Base-by-base conservation (phyloP, 768 basidiomycete genomes). In the Baorangia bicolor region DNA sequence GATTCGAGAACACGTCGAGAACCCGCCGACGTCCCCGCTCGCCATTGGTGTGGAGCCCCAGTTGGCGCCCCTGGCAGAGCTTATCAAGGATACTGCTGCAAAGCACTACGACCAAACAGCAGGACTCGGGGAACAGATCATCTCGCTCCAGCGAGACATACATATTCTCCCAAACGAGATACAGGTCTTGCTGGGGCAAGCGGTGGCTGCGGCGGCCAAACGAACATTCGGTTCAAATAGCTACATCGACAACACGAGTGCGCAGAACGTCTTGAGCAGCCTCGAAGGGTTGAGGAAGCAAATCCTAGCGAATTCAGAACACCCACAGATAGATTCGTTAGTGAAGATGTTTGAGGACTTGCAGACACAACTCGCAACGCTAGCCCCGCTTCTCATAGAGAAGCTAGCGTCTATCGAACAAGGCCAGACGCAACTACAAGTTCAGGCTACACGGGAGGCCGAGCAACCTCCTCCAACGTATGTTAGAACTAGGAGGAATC, bases 291-390 rank as follows among this genome's bases (percentile, higher is more conserved):
- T 66, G 59, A 65, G 38, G 48, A 57, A 57, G 30, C 63, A 61
- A 30, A 38, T 57, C 7, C 41, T 44, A 16, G 44, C 49, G 18
- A 52, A 45, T n/a, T 55, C 56, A 20, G 55, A 55, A 41, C 31
- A 51, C 14, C 35, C 55, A 13, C 59, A 54, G 23, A 46, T 64
- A 37, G 60, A 69, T 18, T 57, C 55, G 6, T 61, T 78, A 7
- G 50, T 69, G 28, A 67, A 61, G 33, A 73, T 72, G 51, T 60
- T 82, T 37, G 76, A 75, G 28, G 77, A 70, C 16, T 66, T 82
- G 39, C 70, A 74, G 48, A 49, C 53, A 3, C 75, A 74, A n/a
- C 61, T 85, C 49, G 70, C 69, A 13, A 63, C 64, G 9, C 69
- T 77, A 34, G 65, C 78, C 34, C 74, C 77, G 12, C 55, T 68